These are phyloP conservation scores for Gastrolobium villosum DNA, from an alignment of 306 rosid species.

Conservation along the genomic window DNA sequence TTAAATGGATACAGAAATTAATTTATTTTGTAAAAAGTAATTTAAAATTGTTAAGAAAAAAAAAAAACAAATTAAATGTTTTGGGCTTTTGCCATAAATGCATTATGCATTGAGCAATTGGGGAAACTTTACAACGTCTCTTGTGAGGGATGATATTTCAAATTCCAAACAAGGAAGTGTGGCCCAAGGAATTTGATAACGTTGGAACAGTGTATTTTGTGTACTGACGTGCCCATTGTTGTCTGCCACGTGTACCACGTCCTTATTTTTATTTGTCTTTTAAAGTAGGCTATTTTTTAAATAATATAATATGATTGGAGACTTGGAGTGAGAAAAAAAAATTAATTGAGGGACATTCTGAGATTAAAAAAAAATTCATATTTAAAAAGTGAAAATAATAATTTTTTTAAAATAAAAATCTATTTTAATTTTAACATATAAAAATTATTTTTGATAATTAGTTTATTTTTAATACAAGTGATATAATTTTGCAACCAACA, in stretches of 20 bases:
- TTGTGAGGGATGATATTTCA: constrained; percentile 59
- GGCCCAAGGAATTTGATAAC: neutral
- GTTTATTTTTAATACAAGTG: too few species aligned
- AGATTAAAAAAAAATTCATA: too few species aligned
- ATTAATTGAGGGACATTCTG: too few species aligned
- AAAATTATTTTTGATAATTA: too few species aligned
- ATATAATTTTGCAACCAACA: too few species aligned
- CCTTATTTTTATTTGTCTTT: neutral
- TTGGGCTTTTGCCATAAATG: constrained; percentile 13
- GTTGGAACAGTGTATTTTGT: neutral
- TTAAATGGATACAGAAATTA: neutral
- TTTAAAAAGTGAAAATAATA: too few species aligned
- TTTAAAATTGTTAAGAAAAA: neutral
- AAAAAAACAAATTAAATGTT: too few species aligned
- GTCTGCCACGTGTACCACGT: constrained; percentile 32
- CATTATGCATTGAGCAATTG: constrained; percentile 36
- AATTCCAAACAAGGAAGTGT: constrained; percentile 58
- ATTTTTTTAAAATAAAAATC: too few species aligned
- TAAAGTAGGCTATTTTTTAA: too few species aligned
- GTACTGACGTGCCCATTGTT: neutral
- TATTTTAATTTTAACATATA: too few species aligned
- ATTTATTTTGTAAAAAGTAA: neutral
- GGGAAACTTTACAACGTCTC: constrained; percentile 67
- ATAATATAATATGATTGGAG: too few species aligned
- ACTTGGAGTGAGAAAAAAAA: too few species aligned